phyloP scores from a whole-genome alignment of 1,284 basidiomycete genomes.

The Naganishia sp. region DNA sequence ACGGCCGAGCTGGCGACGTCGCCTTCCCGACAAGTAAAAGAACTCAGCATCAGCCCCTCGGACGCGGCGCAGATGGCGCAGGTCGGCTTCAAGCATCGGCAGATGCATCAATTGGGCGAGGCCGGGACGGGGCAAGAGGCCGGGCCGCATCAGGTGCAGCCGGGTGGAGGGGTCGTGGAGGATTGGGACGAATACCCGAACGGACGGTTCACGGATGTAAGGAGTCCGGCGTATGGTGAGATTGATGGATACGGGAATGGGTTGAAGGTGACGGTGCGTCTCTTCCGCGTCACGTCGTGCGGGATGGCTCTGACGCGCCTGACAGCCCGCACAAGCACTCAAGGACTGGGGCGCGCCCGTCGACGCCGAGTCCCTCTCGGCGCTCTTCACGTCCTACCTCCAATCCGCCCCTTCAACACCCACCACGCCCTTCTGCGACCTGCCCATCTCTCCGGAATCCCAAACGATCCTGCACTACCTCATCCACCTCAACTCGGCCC shows the following conservation, averaged over 20 bases:
- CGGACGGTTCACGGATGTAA: constrained; percentile 94
- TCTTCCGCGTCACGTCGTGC: neutral
- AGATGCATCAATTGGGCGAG: constrained; percentile 3
- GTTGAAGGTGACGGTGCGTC: constrained; percentile 56
- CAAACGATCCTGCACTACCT: constrained; percentile 76
- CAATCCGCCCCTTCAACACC: constrained; percentile 62
- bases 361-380: constrained; percentile 68
- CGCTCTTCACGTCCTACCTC: constrained; percentile 78
- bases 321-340: constrained; percentile 66
- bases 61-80: constrained; percentile 29
- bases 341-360: constrained; percentile 80
- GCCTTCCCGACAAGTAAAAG: constrained; percentile 21
- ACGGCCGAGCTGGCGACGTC: constrained; percentile 10
- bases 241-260: constrained; percentile 80
- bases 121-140: neutral
- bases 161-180: constrained; percentile 37
- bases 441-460: constrained; percentile 82
- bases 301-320: neutral
- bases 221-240: constrained; percentile 96
- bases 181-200: constrained; percentile 99
- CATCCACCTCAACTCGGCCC: constrained; percentile 66
- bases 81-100: constrained; percentile 23
- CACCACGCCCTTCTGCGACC: constrained; percentile 85
- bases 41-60: constrained; percentile 21
- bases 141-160: constrained; percentile 28